Evolutionary conservation across 306 rosid genomes (phyloP), one percentile per base, ranked within the genome.

Genomic region (Rosa persica): DNA sequence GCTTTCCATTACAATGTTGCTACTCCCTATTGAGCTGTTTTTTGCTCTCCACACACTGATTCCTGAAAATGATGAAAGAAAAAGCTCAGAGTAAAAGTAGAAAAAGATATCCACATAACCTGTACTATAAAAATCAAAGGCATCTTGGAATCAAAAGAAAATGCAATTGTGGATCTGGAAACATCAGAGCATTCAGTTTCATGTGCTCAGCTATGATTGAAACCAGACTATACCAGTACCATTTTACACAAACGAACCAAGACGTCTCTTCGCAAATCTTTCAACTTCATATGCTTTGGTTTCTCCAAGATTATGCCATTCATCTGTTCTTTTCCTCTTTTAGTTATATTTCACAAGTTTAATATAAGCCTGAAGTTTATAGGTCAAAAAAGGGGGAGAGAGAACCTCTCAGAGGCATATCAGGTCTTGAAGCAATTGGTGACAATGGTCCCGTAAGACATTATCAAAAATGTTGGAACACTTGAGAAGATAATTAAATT

Each of bases 11-110:
- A 87, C 11, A 42, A 80, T 75, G 79, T 81, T 84, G 84, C 91
- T 87, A 76, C 64, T 91, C 80, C 98, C 93, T 12, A 34, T 83
- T 6, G 90, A 91, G 79, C 80, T 69, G 83, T 79, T 89, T 83
- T 91, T 95, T 9, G 94, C 96, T 77, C 87, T 95, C 98, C 98
- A 95, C 75, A 93, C 89, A 39, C 84, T 82, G 65, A 91, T 73
- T 78, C 94, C 99, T 95, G 73, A 23, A 77, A 77, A 80, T 30
- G 66, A 83, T 76, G 13, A 75, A 60, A 72, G 43, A 80, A 13
- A 40, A 80, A 48, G 27, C 67, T 80, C 43, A 62, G 69, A 83
- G 79, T 62, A 65, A 71, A 83, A 72, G 58, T 47, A 61, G 17
- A 51, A 57, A 12, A 42, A 36, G 55, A 61, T 22, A 62, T 8